Evolutionary conservation across 2,329 filamentous ascomycete genomes (phyloP).

Genomic region (Clonostachys solani): DNA sequence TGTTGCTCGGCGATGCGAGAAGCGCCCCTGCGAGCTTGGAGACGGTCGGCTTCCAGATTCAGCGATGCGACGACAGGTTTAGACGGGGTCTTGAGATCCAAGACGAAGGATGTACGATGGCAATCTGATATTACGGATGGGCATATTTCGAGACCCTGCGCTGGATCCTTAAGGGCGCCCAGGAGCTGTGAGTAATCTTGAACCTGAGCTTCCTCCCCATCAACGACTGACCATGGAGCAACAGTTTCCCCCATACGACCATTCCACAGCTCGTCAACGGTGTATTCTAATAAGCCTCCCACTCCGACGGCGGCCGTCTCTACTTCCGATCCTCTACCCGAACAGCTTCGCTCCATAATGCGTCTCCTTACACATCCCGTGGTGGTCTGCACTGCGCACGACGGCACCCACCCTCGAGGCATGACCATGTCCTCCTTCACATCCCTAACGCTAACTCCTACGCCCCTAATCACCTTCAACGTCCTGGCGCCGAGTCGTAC

Average conservation of each 20-base stretch:
- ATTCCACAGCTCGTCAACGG: too few relatives aligned
- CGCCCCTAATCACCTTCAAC: slow-evolving; percentile 52
- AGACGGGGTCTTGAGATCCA: too few relatives aligned
- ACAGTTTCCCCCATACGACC: too few relatives aligned
- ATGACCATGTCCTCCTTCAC: slow-evolving; percentile 60
- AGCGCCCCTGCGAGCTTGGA: background rate
- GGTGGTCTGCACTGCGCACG: slow-evolving; percentile 42
- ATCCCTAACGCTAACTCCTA: slow-evolving; percentile 46
- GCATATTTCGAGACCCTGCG: too few relatives aligned
- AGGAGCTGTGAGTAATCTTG: slow-evolving; percentile 2
- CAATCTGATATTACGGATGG: too few relatives aligned
- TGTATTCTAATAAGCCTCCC: too few relatives aligned
- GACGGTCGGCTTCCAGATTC: too few relatives aligned
- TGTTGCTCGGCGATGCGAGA: background rate
- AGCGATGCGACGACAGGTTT: too few relatives aligned
- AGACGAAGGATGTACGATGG: too few relatives aligned
- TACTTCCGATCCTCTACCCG: slow-evolving; percentile 26
- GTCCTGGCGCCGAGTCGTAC: slow-evolving; percentile 52
- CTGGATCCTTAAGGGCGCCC: slow-evolving; percentile 13
- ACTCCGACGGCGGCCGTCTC: slow-evolving; percentile 2
- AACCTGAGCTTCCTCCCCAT: slow-evolving; percentile 8
- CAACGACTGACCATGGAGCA: slow-evolving; percentile 22
- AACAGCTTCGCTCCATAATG: slow-evolving; percentile 48
- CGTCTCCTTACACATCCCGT: slow-evolving; percentile 49
- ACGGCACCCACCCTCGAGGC: slow-evolving; percentile 26